These are phyloP conservation scores for Parathielavia hyrcaniae DNA, from an alignment of 495 filamentous ascomycete genomes.

Conservation along the genomic window DNA sequence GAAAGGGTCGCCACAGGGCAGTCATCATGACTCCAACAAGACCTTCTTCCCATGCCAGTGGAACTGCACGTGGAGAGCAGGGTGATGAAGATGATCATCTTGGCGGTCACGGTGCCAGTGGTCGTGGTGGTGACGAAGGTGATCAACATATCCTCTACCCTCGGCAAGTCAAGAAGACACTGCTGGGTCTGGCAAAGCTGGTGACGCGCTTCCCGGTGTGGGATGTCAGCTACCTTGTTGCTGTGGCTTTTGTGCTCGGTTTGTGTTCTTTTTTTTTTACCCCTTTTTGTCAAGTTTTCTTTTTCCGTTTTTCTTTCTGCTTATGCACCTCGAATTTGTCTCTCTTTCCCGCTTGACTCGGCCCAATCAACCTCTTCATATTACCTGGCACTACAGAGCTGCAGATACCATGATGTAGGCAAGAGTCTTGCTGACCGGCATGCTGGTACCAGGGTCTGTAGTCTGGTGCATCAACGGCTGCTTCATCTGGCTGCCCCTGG, in stretches of 20 bases:
- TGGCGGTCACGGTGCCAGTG: no score
- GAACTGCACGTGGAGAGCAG: no score
- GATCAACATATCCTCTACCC: no score
- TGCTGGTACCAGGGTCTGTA: conserved; percentile 37
- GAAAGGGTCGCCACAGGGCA: conserved; percentile 60
- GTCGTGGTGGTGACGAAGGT: background rate
- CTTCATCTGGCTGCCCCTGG: conserved; percentile 59
- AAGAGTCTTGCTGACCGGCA: background rate
- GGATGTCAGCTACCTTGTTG: conserved; percentile 65
- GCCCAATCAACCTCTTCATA: background rate
- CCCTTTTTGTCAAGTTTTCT: background rate
- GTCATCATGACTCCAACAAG: conserved; percentile 27
- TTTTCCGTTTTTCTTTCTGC: background rate
- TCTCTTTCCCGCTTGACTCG: background rate
- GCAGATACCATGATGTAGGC: no score
- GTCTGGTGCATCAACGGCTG: conserved; percentile 65
- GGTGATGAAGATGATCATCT: no score
- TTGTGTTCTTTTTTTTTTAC: background rate
- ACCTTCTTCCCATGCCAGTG: no score
- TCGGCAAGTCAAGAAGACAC: conserved; percentile 27
- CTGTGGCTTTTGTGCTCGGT: conserved; percentile 57
- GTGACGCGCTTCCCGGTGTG: conserved; percentile 53
- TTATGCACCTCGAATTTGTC: background rate
- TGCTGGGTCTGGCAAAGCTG: conserved; percentile 51
- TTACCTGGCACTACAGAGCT: no score